Conservation (phyloP, 768 basidiomycete species). For the Udeniomyces megalosporus region DNA sequence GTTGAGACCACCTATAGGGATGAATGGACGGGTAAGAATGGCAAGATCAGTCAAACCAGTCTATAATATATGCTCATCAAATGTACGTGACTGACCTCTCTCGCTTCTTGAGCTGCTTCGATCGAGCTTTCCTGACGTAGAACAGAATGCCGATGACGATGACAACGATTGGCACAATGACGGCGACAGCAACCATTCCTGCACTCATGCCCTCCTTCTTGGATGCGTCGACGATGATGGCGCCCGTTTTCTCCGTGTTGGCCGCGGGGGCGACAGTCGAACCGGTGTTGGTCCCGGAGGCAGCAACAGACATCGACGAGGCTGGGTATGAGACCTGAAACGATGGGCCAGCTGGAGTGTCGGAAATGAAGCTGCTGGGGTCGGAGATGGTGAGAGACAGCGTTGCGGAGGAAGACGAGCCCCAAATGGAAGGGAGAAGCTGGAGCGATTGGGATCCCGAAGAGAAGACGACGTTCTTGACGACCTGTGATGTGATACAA, state of each 20-base stretch:
- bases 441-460: too few relatives aligned
- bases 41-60: neutral
- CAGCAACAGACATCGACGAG: neutral
- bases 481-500: too few relatives aligned
- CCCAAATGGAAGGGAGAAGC: neutral
- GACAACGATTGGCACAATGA: slow-evolving; percentile 2
- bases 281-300: neutral
- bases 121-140: slow-evolving; percentile 1
- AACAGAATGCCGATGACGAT: neutral
- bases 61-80: neutral
- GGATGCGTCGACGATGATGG: neutral
- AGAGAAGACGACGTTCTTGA: too few relatives aligned
- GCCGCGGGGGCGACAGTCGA: slow-evolving; percentile 2
- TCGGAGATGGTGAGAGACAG: neutral
- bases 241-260: neutral
- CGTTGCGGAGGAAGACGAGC: neutral
- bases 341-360: neutral
- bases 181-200: slow-evolving; percentile 6
- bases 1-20: slow-evolving; percentile 6
- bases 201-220: slow-evolving; percentile 1
- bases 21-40: neutral
- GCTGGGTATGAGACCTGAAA: slow-evolving; percentile 12
- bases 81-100: slow-evolving; percentile 1
- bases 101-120: slow-evolving; percentile 13
- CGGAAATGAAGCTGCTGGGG: neutral